Conservation (phyloP, 345 rosid species). For the Citrus unshiu region DNA sequence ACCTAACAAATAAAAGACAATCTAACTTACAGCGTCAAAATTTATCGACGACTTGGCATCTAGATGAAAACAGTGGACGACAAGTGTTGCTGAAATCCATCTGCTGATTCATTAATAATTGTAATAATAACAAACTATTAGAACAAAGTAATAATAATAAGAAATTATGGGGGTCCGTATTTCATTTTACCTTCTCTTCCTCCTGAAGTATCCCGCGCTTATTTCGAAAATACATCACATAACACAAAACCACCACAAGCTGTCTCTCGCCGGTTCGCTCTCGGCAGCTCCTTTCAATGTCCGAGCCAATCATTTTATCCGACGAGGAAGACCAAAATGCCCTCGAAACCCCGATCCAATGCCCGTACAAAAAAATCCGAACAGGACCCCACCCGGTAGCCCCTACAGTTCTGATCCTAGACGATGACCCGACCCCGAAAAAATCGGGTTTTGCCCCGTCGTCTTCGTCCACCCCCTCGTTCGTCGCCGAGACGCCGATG, state of each 20-base stretch:
- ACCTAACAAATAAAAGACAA: too few relatives aligned
- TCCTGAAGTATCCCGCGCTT: conserved; percentile 14
- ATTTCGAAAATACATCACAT: background rate
- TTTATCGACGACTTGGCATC: too few relatives aligned
- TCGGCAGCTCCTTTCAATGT: conserved; percentile 23
- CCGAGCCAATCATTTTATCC: conserved; percentile 49
- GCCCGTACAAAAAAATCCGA: conserved; percentile 39
- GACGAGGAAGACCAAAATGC: conserved; percentile 43
- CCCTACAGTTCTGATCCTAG: conserved; percentile 42
- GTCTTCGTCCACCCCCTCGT: conserved; percentile 29
- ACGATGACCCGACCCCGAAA: conserved; percentile 56
- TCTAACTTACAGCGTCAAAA: too few relatives aligned
- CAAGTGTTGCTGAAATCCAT: too few relatives aligned
- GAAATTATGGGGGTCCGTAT: background rate
- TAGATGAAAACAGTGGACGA: too few relatives aligned
- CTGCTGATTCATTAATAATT: too few relatives aligned
- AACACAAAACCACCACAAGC: background rate
- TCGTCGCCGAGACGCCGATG: conserved; percentile 70
- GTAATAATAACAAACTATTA: too few relatives aligned
- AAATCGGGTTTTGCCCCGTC: conserved; percentile 31
- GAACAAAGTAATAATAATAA: too few relatives aligned
- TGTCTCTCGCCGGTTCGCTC: background rate
- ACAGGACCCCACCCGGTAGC: conserved; percentile 9
- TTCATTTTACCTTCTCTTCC: background rate
- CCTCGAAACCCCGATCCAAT: conserved; percentile 32